Evolutionary conservation across 2,329 filamentous ascomycete species (phyloP), one percentile per base, ranked within the genome.

Genomic region (Aureobasidium sp.): DNA sequence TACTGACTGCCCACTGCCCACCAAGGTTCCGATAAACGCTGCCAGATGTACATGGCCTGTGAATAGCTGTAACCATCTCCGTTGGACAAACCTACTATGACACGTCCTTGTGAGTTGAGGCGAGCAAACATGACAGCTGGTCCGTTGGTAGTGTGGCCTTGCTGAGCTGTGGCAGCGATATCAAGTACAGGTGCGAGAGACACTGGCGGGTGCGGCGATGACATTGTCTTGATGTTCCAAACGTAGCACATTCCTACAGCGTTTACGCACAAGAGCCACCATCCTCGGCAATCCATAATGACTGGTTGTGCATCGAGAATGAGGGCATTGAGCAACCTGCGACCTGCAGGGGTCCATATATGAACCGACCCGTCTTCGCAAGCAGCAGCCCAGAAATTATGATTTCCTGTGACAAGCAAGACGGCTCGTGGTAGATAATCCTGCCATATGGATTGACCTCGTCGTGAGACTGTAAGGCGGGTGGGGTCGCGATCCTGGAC

Each of bases 1-100:
- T 99, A 99, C 71, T 99, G 94, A 67, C 90, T 95, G 19, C 92
- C 92, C 0, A 97, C 91, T 0, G 93, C 93, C 91, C 94, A 99
- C 94, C 94, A 99, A 1, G 90, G 83, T 71, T 99, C 95, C 2
- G 91, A 95, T n/a, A 99, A 79, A 10, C 92, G 85, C 73, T 97
- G 93, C 94, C 94, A 99, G 8, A 86, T 84, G 73, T 85, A 93
- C 87, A 99, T 89, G 19, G 82, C 81, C 0, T 88, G 83, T 1
- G 89, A 89, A 74, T 99, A 99, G 57, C 86, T 86, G 74, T 91
- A 99, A 1, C 94, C 94, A 67, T 99, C 93, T 21, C 94, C 94
- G 67, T 96, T 97, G 25, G 88, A 94, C 62, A 99, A 80, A 0
- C 90, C 94, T n/a, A 97, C 84, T 25, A 97, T 81, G 21, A 97